phyloP scores from a whole-genome alignment of 2,329 filamentous ascomycete genomes.

The Aspergillus sp. region DNA sequence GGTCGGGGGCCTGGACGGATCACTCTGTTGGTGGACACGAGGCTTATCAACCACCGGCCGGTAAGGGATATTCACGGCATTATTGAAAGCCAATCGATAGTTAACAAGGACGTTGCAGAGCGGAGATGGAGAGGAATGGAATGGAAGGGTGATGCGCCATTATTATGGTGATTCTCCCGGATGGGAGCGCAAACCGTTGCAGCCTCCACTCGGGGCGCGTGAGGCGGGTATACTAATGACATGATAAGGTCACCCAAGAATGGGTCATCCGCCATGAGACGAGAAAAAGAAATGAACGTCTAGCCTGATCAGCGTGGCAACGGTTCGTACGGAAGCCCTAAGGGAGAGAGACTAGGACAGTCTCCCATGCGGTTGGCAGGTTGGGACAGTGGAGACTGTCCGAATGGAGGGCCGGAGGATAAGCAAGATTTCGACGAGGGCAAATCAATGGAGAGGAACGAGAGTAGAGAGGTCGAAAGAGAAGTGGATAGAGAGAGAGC shows the following conservation, averaged over 20 bases:
- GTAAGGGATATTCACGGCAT: slow-evolving; percentile 21
- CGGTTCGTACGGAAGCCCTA: not conserved
- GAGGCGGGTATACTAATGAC: not conserved
- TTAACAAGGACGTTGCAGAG: not conserved
- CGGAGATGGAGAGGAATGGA: not conserved
- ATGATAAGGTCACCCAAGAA: not conserved
- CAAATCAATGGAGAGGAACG: not conserved
- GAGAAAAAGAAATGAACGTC: not conserved
- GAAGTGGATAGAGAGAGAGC: not conserved
- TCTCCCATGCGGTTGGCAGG: not conserved
- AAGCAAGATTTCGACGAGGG: not conserved
- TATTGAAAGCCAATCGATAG: slow-evolving; percentile 23
- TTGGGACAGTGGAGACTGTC: not conserved
- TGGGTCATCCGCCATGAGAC: not conserved
- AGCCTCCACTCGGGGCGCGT: not conserved
- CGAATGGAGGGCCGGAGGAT: not conserved
- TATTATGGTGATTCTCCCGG: not conserved
- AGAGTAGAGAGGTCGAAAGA: not conserved
- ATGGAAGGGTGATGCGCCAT: not conserved
- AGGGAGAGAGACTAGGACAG: not conserved
- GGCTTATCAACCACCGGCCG: slow-evolving; percentile 25
- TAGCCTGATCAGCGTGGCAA: not conserved
- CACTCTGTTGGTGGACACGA: slow-evolving; percentile 11
- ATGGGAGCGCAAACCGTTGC: not conserved
- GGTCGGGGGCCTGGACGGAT: slow-evolving; percentile 1